Base-by-base conservation (phyloP, 495 filamentous ascomycete genomes). In the Recurvomyces mirabilis region DNA sequence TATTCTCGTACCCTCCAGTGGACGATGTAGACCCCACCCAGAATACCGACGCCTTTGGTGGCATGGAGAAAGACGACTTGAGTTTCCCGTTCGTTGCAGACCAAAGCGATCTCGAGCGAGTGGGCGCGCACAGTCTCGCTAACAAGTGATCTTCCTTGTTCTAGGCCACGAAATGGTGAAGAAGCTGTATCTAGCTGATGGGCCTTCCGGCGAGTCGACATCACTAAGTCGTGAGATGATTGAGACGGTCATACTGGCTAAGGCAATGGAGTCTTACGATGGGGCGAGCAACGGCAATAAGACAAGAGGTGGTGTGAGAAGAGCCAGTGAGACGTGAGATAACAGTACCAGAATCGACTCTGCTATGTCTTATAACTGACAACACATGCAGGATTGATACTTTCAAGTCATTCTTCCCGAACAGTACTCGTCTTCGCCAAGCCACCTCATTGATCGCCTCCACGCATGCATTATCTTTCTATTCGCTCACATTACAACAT, bases 251-350 rank as follows among this genome's bases (percentile, higher is more conserved):
- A 68, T 91, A 15, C 65, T 84, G 24, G 68, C 74, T 12, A 68
- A 75, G 15, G 81, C 80, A 1, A 79, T 86, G 67, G 67, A 75
- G 12, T 75, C 75, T 3, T 95, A 89, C 57, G 86, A 94, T 54
- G 89, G 87, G 54, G 86, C 88, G 24, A 88, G 81, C 39, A 95
- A 94, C 60, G 84, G 86, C 5, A 93, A 93, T 52, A 71, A 78
- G 51, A 84, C 75, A 6, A 72, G 85, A 43, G 88, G 88, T 10
- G 85, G 82, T 4, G 73, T 93, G 58, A 87, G 85, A 56, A 84
- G 75, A 64, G 85, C 84, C 32, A 75, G 79, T 52, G 84, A 93
- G 30, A 85, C 87, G 79, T 85, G 67, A 65, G 81, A 66, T 30
- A n/a, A 9, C n/a, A n/a, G 26, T 30, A 9, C 26, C 26, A 30